Base-by-base conservation (phyloP, 2,329 filamentous ascomycete genomes). In the Penicillium vulpinum region DNA sequence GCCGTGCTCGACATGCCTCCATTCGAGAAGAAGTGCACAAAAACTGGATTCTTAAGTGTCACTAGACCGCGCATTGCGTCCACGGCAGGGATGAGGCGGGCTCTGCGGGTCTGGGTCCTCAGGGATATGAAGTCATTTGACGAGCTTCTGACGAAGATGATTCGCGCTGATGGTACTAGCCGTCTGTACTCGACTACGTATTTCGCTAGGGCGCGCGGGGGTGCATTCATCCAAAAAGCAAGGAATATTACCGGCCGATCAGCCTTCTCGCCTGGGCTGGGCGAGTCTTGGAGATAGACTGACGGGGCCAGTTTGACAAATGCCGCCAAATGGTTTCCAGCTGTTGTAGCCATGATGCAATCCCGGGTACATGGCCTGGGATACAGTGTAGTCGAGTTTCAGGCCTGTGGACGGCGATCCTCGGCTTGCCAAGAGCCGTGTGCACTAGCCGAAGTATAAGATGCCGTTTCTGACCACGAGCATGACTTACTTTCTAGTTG, bases 21-120 rank as follows among this genome's bases (percentile, higher is more conserved):
- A 57, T 83, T 81, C 22, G 79, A 82, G 68, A 82, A 83, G 54
- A 77, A 68, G 65, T 83, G 80, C 9, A 81, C 60, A 29, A 78
- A 71, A 10, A 72, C 65, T 6, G 72, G 63, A 68, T 62, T 62
- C 49, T 66, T 56, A 24, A 65, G 57, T 59, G 56, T 55, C 41
- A 58, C 61, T 43, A 50, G 68, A 29, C 57, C 54, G 45, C 63
- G 68, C 16, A 79, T 65, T 21, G 70, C 70, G 15, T 73, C 65
- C 10, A 77, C 65, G 9, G 71, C 72, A 1, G 78, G 73, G 11
- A 63, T 59, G 38, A 76, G 59, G 28, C 70, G 70, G 16, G 60
- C 57, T 44, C 59, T 59, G 24, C 72, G 70, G 5, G 55, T 51
- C 16, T 63, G 59, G 6, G 65, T 61, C 15, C 38, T 22, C 7